Evolutionary conservation across 2,329 filamentous ascomycete species (phyloP).

Genomic region (Clarireedia sp.): DNA sequence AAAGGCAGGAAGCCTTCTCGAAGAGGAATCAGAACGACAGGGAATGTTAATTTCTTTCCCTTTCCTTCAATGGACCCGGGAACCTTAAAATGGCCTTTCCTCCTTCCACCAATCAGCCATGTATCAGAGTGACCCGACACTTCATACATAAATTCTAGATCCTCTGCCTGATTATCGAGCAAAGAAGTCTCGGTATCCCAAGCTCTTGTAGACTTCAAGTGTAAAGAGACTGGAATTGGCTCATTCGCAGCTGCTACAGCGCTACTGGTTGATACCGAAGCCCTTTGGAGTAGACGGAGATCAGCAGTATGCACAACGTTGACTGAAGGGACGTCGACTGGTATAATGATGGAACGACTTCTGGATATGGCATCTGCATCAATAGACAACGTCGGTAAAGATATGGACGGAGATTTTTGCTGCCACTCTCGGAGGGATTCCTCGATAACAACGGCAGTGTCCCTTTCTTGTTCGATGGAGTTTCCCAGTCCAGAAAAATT

Average conservation of each 20-base stretch:
- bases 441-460: conserved; percentile 20
- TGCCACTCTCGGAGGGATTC: conserved; percentile 23
- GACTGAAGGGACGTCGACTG: conserved; percentile 80
- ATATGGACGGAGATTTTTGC: conserved; percentile 18
- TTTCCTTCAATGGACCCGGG: conserved; percentile 39
- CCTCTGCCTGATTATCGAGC: conserved; percentile 22
- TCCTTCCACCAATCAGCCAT: conserved; percentile 79
- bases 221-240: conserved; percentile 54
- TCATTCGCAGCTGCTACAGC: conserved; percentile 52
- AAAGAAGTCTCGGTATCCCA: conserved; percentile 44
- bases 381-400: conserved; percentile 18
- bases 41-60: conserved; percentile 42
- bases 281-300: conserved; percentile 42
- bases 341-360: conserved; percentile 66
- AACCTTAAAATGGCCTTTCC: conserved; percentile 69
- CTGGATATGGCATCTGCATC: conserved; percentile 30
- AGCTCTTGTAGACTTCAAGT: conserved; percentile 52
- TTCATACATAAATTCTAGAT: conserved; percentile 76
- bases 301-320: conserved; percentile 76
- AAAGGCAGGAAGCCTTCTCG: conserved; percentile 70
- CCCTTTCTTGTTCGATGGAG: conserved; percentile 19
- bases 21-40: conserved; percentile 72
- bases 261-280: conserved; percentile 29
- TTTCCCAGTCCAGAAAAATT: conserved; percentile 44
- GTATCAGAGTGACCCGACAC: conserved; percentile 63